These are phyloP conservation scores for Metschnikowia kofuensis DNA, from an alignment of 805 yeast genomes.

Conservation along the genomic window DNA sequence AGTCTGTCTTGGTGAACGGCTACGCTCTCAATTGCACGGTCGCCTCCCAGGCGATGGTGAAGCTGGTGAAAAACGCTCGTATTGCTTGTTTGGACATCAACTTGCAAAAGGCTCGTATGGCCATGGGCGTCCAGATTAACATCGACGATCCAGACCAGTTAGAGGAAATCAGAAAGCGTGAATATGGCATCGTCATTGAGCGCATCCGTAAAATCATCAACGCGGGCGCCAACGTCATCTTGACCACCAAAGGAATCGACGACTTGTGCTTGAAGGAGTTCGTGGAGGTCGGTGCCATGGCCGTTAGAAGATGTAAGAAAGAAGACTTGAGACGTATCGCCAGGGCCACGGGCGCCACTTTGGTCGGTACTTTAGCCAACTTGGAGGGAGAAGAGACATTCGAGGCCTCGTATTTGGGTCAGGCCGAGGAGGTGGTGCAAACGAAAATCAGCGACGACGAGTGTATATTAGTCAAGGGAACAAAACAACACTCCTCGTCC, in stretches of 20 bases:
- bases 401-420: conserved; percentile 79
- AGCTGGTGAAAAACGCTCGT: conserved; percentile 63
- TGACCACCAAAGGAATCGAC: conserved; percentile 93
- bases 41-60: conserved; percentile 95
- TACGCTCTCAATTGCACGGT: conserved; percentile 96
- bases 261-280: conserved; percentile 88
- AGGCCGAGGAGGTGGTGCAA: conserved; percentile 88
- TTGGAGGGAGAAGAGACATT: conserved; percentile 95
- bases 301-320: conserved; percentile 93
- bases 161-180: conserved; percentile 87
- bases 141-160: conserved; percentile 96
- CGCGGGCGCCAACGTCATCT: conserved; percentile 90
- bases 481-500: conserved; percentile 85
- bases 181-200: conserved; percentile 80
- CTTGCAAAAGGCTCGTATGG: conserved; percentile 94
- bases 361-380: conserved; percentile 82
- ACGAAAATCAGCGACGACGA: conserved; percentile 93
- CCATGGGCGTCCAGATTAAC: conserved; percentile 95
- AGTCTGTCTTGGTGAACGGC: conserved; percentile 84
- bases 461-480: conserved; percentile 87
- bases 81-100: conserved; percentile 90
- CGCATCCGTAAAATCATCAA: conserved; percentile 75
- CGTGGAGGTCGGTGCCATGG: conserved; percentile 90
- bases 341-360: conserved; percentile 95
- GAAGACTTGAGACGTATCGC: conserved; percentile 97